These are phyloP conservation scores for Ceratorhiza oryzae-sativae DNA, from an alignment of 1,284 basidiomycete genomes.

Conservation along the genomic window DNA sequence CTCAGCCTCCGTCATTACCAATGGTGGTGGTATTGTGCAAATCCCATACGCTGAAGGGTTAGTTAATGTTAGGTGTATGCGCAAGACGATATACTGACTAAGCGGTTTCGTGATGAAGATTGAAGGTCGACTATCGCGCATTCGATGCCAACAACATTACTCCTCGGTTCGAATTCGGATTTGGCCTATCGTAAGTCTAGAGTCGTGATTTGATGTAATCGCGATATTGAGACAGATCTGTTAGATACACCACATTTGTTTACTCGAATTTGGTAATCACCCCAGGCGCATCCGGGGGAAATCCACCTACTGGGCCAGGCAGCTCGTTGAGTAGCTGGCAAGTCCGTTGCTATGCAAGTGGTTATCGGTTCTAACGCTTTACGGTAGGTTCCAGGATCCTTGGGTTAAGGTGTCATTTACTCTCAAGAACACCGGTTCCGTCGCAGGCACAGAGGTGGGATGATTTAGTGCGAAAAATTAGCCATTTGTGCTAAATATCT, in stretches of 20 bases:
- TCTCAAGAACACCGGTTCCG: slow-evolving; percentile 44
- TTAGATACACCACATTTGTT: slow-evolving; percentile 57
- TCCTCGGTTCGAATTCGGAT: slow-evolving; percentile 74
- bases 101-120: slow-evolving; percentile 44
- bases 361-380: not conserved
- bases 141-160: slow-evolving; percentile 65
- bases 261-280: slow-evolving; percentile 48
- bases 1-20: slow-evolving; percentile 45
- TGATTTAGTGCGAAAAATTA: not conserved
- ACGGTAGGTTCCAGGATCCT: slow-evolving; percentile 40
- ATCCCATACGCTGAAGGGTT: slow-evolving; percentile 57
- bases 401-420: slow-evolving; percentile 45
- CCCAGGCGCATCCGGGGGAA: slow-evolving; percentile 39
- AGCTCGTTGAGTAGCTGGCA: slow-evolving; percentile 43
- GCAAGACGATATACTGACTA: slow-evolving; percentile 19
- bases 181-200: slow-evolving; percentile 57
- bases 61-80: slow-evolving; percentile 36
- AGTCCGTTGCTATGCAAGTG: not conserved
- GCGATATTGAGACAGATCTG: not conserved
- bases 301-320: slow-evolving; percentile 40
- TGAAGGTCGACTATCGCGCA: slow-evolving; percentile 61
- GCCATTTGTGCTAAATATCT: not conserved
- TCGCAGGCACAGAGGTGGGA: slow-evolving; percentile 45
- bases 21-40: slow-evolving; percentile 48
- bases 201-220: not conserved